Evolutionary conservation across 129 eudicot genomes (phyloP).

Genomic region (Calendula officinalis): DNA sequence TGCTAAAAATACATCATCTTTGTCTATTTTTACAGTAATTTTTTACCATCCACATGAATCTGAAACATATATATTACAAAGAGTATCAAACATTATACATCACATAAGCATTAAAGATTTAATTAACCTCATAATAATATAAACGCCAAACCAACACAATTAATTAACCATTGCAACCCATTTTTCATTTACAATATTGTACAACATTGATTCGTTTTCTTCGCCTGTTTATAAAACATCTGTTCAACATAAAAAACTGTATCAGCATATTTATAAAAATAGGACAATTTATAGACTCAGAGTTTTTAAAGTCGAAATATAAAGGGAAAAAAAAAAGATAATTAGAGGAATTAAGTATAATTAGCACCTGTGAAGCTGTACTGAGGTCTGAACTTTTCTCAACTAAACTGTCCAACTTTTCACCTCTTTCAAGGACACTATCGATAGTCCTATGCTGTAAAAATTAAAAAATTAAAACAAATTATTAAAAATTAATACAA

Average conservation of each 20-base stretch:
- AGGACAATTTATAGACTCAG: no score
- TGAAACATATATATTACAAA: conserved; percentile 22
- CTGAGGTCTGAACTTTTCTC: conserved; percentile 97
- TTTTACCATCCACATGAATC: conserved; percentile 20
- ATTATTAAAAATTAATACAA: neutral
- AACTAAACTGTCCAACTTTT: conserved; percentile 90
- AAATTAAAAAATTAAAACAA: conserved; percentile 17
- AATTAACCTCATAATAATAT: neutral
- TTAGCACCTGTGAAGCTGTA: conserved; percentile 90
- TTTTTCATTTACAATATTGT: conserved; percentile 55
- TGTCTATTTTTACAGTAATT: neutral
- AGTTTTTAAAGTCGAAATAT: no score
- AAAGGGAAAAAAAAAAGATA: no score
- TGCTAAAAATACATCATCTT: neutral
- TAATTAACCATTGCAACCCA: conserved; percentile 7
- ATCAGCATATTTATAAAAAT: neutral
- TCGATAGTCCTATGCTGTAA: conserved; percentile 94
- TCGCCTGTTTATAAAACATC: conserved; percentile 99
- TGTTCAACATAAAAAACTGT: conserved; percentile 33
- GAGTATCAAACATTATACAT: conserved; percentile 20
- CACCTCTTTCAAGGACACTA: conserved; percentile 95
- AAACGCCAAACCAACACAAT: conserved; percentile 17
- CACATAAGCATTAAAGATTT: neutral
- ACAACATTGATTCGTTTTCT: conserved; percentile 93
- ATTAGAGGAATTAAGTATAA: neutral